A percentile compares a stretch with the other conserved stretches of the same genome.
phyloP scores from a whole-genome alignment of 1,284 basidiomycete genomes.

The Leucoagaricus sp. region DNA sequence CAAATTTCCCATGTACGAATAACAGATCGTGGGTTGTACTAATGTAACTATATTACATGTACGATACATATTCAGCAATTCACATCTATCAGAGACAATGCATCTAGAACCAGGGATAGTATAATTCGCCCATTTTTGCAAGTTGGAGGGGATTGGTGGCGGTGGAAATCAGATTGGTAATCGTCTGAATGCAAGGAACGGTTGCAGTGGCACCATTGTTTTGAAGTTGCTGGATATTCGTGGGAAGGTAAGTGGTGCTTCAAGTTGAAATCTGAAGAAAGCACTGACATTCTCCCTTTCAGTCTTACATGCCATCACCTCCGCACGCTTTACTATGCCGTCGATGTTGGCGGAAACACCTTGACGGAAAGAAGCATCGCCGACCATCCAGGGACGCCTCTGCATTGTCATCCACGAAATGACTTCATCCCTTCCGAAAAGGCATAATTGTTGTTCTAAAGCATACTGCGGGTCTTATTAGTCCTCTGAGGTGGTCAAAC shows the following conservation, averaged over 20 bases:
- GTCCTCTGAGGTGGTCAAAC: neutral
- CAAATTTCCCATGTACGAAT: too few species aligned
- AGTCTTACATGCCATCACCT: conserved; percentile 82
- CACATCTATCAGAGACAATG: neutral
- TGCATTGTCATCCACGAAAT: conserved; percentile 67
- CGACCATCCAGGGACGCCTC: conserved; percentile 47
- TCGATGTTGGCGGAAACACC: conserved; percentile 78
- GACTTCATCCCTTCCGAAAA: conserved; percentile 95
- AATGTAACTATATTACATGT: conserved; percentile 11
- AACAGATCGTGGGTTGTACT: neutral
- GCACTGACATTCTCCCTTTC: conserved; percentile 75
- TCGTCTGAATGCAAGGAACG: conserved; percentile 75
- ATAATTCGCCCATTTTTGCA: conserved; percentile 81
- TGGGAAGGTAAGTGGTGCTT: neutral
- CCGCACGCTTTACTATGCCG: conserved; percentile 82
- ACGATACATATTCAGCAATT: conserved; percentile 8
- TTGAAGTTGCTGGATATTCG: conserved; percentile 30
- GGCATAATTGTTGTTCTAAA: conserved; percentile 84
- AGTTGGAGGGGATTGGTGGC: conserved; percentile 78
- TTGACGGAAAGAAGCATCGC: conserved; percentile 65
- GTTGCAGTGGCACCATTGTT: conserved; percentile 34
- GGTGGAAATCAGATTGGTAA: conserved; percentile 80
- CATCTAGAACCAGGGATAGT: conserved; percentile 80
- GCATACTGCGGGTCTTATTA: conserved; percentile 59
- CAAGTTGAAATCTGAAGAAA: neutral